phyloP scores from a whole-genome alignment of 768 basidiomycete species.

The Russula sp. region DNA sequence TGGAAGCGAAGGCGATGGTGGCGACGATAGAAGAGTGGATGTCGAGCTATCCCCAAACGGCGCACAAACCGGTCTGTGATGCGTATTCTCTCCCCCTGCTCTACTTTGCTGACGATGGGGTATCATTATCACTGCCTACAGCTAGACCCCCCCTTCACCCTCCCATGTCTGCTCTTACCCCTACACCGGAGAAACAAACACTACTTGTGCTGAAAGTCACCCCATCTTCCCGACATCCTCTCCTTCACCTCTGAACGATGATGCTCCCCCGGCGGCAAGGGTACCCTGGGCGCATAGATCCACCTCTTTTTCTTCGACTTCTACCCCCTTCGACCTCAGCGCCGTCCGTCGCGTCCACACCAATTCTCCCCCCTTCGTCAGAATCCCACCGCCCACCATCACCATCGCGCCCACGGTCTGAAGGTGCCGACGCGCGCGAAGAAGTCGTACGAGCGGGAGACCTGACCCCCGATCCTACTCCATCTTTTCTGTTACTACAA shows the following conservation, averaged over 20 bases:
- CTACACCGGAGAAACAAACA: background rate
- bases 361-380: background rate
- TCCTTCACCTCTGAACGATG: background rate
- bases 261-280: background rate
- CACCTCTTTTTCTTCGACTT: background rate
- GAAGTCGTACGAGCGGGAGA: background rate
- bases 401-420: too few relatives aligned
- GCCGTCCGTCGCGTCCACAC: background rate
- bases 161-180: background rate
- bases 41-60: background rate
- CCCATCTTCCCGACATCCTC: background rate
- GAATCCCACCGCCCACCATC: background rate
- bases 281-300: background rate
- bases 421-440: background rate
- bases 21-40: background rate
- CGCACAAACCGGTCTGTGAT: background rate
- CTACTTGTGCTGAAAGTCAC: too few relatives aligned
- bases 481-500: background rate
- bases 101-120: background rate
- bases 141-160: background rate
- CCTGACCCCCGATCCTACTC: slow-evolving; percentile 3
- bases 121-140: background rate
- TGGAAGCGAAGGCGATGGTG: background rate
- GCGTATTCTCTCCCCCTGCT: background rate
- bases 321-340: background rate